phyloP scores from a whole-genome alignment of 371 early-diverging fungal species.

The Rhizopus sp. region DNA sequence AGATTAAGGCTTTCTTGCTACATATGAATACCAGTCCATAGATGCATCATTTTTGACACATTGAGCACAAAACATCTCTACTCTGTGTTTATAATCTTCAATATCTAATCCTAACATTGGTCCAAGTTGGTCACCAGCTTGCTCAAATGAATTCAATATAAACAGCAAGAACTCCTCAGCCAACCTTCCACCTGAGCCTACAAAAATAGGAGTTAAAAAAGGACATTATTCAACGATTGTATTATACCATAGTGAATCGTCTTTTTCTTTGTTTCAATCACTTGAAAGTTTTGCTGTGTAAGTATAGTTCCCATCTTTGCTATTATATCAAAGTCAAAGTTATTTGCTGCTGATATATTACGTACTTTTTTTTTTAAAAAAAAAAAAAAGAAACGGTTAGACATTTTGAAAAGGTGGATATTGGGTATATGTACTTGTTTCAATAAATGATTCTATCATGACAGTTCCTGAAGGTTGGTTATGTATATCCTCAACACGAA shows the following conservation, averaged over 20 bases:
- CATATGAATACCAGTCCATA: slow-evolving; percentile 34
- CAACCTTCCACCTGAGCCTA: slow-evolving; percentile 32
- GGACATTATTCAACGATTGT: neutral
- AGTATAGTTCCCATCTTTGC: slow-evolving; percentile 23
- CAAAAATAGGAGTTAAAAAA: neutral
- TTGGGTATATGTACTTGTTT: slow-evolving; percentile 29
- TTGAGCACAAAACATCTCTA: slow-evolving; percentile 44
- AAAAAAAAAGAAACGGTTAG: neutral
- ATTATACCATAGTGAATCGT: slow-evolving; percentile 33
- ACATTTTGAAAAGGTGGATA: slow-evolving; percentile 1
- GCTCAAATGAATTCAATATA: slow-evolving; percentile 25
- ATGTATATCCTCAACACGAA: slow-evolving; percentile 38
- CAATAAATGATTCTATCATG: slow-evolving; percentile 42
- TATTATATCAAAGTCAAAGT: slow-evolving; percentile 30
- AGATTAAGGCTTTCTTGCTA: slow-evolving; percentile 7
- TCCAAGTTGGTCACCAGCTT: slow-evolving; percentile 17
- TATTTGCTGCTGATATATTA: slow-evolving; percentile 13
- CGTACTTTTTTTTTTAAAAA: slow-evolving; percentile 21
- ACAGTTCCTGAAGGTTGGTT: slow-evolving; percentile 37
- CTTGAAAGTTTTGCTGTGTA: slow-evolving; percentile 23
- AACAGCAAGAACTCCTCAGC: slow-evolving; percentile 29
- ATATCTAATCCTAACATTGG: slow-evolving; percentile 29
- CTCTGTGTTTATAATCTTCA: slow-evolving; percentile 41
- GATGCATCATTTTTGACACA: slow-evolving; percentile 34
- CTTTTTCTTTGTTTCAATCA: slow-evolving; percentile 27